These are phyloP conservation scores for Hylodesmum podocarpum DNA, from an alignment of 306 rosid genomes.

Conservation along the genomic window DNA sequence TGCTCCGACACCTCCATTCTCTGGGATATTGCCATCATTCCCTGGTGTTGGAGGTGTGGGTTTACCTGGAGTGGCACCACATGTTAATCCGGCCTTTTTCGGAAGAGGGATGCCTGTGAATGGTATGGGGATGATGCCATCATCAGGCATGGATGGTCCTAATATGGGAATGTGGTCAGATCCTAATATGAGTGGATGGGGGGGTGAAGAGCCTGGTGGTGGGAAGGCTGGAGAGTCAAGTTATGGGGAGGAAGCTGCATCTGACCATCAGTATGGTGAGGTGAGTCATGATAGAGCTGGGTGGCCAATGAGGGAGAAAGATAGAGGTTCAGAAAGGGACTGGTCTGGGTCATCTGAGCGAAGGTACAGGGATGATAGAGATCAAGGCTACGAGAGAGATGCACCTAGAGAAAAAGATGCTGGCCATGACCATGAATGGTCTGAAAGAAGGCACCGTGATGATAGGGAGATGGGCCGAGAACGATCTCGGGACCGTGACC, in stretches of 20 bases:
- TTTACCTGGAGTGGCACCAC: slow-evolving; percentile 94
- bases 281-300: slow-evolving; percentile 80
- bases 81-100: slow-evolving; percentile 96
- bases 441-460: slow-evolving; percentile 77
- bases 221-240: slow-evolving; percentile 91
- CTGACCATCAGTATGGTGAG: slow-evolving; percentile 91
- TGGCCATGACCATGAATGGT: slow-evolving; percentile 68
- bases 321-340: slow-evolving; percentile 90
- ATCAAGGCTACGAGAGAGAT: slow-evolving; percentile 74
- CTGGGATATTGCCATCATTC: slow-evolving; percentile 80
- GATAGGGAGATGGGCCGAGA: slow-evolving; percentile 73
- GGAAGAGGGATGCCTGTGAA: slow-evolving; percentile 96
- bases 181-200: slow-evolving; percentile 96
- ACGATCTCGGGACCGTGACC: slow-evolving; percentile 60
- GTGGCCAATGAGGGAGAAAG: slow-evolving; percentile 87
- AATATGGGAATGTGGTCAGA: slow-evolving; percentile 99
- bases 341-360: slow-evolving; percentile 93
- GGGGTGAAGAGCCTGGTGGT: slow-evolving; percentile 82
- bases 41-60: slow-evolving; percentile 91
- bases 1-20: slow-evolving; percentile 77
- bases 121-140: slow-evolving; percentile 98
- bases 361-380: slow-evolving; percentile 85
- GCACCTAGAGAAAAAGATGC: slow-evolving; percentile 73
- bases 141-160: slow-evolving; percentile 84
- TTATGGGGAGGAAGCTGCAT: slow-evolving; percentile 95